Evolutionary conservation across 2,329 filamentous ascomycete species (phyloP).

Genomic region (Aurifilum marmelostoma): DNA sequence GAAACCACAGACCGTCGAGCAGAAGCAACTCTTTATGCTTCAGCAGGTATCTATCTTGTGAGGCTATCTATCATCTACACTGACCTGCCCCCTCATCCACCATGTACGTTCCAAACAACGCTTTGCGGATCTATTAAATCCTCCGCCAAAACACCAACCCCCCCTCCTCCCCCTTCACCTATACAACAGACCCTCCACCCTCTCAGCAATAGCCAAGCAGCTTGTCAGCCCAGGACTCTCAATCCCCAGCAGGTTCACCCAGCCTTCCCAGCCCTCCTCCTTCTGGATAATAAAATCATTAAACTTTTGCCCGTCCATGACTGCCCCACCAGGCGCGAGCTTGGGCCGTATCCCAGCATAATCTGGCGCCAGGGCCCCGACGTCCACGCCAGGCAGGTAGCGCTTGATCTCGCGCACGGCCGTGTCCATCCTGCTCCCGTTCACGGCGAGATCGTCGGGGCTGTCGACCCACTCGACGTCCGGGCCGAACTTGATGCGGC

Average conservation of each 20-base stretch:
- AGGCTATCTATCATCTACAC: background rate
- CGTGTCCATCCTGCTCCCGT: slow-evolving; percentile 53
- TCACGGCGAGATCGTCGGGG: slow-evolving; percentile 71
- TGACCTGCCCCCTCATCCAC: too few species aligned
- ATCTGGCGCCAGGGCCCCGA: slow-evolving; percentile 69
- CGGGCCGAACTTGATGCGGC: slow-evolving; percentile 86
- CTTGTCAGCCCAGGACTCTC: slow-evolving; percentile 93
- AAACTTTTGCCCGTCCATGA: slow-evolving; percentile 70
- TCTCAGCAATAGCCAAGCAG: slow-evolving; percentile 80
- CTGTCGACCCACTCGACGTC: slow-evolving; percentile 90
- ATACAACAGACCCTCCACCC: slow-evolving; percentile 62
- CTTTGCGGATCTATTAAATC: too few species aligned
- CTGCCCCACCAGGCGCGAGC: slow-evolving; percentile 58
- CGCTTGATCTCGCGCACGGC: slow-evolving; percentile 75
- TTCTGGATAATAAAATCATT: slow-evolving; percentile 80
- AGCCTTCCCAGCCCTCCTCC: slow-evolving; percentile 79
- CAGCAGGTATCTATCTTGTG: background rate
- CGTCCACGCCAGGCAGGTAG: slow-evolving; percentile 78
- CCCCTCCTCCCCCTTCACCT: slow-evolving; percentile 30
- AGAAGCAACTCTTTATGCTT: too few species aligned
- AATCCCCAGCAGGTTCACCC: slow-evolving; percentile 89
- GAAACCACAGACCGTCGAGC: too few species aligned
- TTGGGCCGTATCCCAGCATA: slow-evolving; percentile 95
- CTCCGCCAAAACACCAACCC: too few species aligned
- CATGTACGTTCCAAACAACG: too few species aligned